Base-by-base conservation (phyloP, 768 basidiomycete species). In the Pleurotus platypus region DNA sequence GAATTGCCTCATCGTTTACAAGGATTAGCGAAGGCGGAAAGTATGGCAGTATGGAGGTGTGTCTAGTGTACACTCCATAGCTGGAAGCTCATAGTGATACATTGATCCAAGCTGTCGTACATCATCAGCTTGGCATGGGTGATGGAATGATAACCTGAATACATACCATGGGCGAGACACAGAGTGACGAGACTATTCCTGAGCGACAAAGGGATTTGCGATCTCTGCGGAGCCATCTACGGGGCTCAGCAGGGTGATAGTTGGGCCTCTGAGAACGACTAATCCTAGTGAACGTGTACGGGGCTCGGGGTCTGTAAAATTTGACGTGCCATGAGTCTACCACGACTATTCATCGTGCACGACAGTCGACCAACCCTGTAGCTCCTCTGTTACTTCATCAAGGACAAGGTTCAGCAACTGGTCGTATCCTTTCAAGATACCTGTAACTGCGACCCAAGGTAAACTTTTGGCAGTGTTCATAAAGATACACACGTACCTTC, bases 171-270 rank as follows among this genome's bases (percentile, higher is more conserved):
- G 11, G 30, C 30, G 11, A 9, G 30, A 35, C 8, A 35, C 30
- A 35, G 30, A 35, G 3, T 9, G 16, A 16, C 15, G 15, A 27
- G 16, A 39, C 40, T 24, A 87, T 64, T 92, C 90, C 66, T 87
- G 86, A 3, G 81, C 77, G 49, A 82, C 62, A 76, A 96, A 96
- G 2, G 93, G 93, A 70, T 96, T 95, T 12, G 88, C 86, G 56
- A 96, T 95, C 70, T 95, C 93, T 70, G 95, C 94, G 57, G 85
- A 94, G 56, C 96, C 96, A 62, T 98, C 96, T 11, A 94, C 90
- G 2, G 96, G 96, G 67, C 92, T 94, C 58, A 98, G 79, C 5
- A 98, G 81, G 0, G 93, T 95, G 66, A 98, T 89, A 57, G 95
- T 96, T 0, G 96, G 95, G 9, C 96, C 96, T 46, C 96, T 82